Conservation (phyloP, 176 grass and related monocot species). For the Pharus latifolius region DNA sequence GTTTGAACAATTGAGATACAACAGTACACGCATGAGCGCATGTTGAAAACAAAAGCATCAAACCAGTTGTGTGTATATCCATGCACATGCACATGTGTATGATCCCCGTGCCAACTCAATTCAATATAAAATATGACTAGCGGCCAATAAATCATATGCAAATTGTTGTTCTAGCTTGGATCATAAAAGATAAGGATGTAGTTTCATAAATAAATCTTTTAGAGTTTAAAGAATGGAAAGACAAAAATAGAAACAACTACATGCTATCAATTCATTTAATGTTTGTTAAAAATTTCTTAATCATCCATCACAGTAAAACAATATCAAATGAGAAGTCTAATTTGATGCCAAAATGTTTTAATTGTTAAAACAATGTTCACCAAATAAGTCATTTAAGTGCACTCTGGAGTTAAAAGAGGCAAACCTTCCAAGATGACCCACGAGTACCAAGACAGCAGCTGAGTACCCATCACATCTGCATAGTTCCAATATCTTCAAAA, state of each 20-base stretch:
- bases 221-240: neutral
- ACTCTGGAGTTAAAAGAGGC: neutral
- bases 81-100: neutral
- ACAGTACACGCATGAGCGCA: neutral
- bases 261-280: no score
- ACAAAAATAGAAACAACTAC: no score
- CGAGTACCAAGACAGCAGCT: conserved; percentile 60
- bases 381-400: neutral
- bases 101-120: no score
- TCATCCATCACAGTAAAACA: neutral
- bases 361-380: neutral
- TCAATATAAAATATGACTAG: no score
- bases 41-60: neutral
- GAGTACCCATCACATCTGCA: conserved; percentile 56
- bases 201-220: neutral
- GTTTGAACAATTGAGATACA: neutral
- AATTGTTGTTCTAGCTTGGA: neutral
- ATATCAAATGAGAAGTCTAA: neutral
- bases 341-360: neutral
- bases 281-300: neutral
- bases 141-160: neutral
- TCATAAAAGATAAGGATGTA: neutral
- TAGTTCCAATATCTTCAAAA: conserved; percentile 51
- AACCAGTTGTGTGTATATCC: neutral
- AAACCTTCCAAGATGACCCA: conserved; percentile 83